Evolutionary conservation across 1,139 yeast genomes (phyloP), one percentile per base, ranked within the genome.

Genomic region (Pichia sp.): DNA sequence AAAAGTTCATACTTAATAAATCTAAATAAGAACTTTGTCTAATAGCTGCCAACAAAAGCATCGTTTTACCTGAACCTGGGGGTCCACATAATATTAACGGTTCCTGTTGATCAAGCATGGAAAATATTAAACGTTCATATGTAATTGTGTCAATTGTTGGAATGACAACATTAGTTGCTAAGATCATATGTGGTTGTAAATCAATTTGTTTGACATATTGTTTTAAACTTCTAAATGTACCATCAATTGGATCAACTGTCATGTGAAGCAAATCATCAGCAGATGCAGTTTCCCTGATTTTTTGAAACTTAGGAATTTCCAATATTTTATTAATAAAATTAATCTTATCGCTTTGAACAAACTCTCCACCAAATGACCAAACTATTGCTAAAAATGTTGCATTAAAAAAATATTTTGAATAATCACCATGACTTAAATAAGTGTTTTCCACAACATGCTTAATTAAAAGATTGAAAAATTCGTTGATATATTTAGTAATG

Each of bases 31-130:
- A 75, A 0, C 83, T 72, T 47, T 72, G 73, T 44, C 86, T 70
- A 41, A 92, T 65, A 0, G 89, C 82, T 47, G 83, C 80, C 55
- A 86, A 74, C 27, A 92, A 67, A 0, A 92, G 82, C 97, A 90
- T 90, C 0, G 97, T 90, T 62, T 92, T 92, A 53, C 98, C 98
- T 0, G 96, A 85, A 3, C 98, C 98, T 0, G 98, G 97, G 0
- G 97, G 97, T 6, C 98, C 98, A 67, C 96, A 89, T 32, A 92
- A 70, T 30, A 92, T 70, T 24, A 88, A 64, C 0, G 95, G 79
- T 43, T 69, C 68, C 50, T 77, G 84, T 42, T 79, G 79, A 37
- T 72, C 70, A 38, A 90, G 60, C 7, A 86, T 65, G 0, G 81
- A 70, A 53, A 74, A 76, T 1, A 90, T 72, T 23, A 86, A 59